Conservation (phyloP, 768 basidiomycete genomes). For the Glaciozyma martinii region DNA sequence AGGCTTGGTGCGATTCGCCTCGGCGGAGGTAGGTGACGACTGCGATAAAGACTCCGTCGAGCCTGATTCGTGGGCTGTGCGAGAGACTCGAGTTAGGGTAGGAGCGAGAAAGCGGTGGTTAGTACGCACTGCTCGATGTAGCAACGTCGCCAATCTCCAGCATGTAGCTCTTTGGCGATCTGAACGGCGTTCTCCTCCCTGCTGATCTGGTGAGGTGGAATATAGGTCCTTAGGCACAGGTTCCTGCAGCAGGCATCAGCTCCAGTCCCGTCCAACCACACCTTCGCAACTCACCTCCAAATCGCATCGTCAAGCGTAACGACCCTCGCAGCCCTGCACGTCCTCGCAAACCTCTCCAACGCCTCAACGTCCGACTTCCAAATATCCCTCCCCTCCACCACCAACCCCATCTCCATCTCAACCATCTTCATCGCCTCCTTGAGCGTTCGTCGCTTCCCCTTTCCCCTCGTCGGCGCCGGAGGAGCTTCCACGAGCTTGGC, state of each 20-base stretch:
- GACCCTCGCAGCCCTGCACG: constrained; percentile 7
- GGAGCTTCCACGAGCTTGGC: not conserved
- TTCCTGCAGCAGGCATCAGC: not conserved
- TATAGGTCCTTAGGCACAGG: not conserved
- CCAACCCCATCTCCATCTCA: constrained; percentile 21
- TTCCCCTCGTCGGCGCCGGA: not conserved
- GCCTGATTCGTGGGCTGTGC: constrained; percentile 28
- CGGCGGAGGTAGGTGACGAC: constrained; percentile 33
- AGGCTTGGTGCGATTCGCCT: constrained; percentile 19
- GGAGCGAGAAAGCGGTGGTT: not conserved
- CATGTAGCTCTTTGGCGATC: constrained; percentile 21
- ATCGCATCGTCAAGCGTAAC: not conserved
- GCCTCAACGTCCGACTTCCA: constrained; percentile 29
- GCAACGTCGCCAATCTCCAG: constrained; percentile 31
- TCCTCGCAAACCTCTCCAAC: constrained; percentile 22
- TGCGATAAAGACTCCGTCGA: constrained; percentile 33
- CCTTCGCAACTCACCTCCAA: not conserved
- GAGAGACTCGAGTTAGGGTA: not conserved
- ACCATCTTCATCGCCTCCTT: constrained; percentile 18
- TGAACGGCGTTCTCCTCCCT: not conserved
- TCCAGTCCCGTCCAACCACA: not conserved
- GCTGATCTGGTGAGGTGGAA: constrained; percentile 23
- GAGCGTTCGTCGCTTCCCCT: constrained; percentile 10
- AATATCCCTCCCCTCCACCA: not conserved
- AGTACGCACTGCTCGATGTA: constrained; percentile 33